phyloP scores from a whole-genome alignment of 257 asterid genomes.

The Cruciata laevipes region DNA sequence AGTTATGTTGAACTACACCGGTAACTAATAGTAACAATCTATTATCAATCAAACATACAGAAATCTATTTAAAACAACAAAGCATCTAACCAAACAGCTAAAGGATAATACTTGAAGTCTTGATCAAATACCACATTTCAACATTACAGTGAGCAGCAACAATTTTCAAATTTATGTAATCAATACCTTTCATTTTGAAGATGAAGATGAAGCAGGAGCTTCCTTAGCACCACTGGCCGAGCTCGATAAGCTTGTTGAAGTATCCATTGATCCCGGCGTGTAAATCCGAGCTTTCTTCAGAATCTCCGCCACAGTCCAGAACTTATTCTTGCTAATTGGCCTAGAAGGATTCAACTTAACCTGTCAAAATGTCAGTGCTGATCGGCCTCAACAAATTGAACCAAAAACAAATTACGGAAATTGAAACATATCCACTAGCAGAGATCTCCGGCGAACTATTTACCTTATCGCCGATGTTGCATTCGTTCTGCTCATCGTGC shows the following conservation, averaged over 20 bases:
- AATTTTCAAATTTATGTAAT: not conserved
- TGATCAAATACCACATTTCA: not conserved
- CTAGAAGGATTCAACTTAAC: slow-evolving; percentile 76
- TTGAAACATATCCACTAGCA: not conserved
- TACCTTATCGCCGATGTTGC: slow-evolving; percentile 79
- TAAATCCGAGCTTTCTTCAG: slow-evolving; percentile 72
- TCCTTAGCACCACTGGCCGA: not conserved
- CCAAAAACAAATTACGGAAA: not conserved
- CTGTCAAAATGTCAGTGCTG: slow-evolving; percentile 24
- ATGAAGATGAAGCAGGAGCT: not conserved
- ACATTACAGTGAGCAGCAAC: not conserved
- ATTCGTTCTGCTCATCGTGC: slow-evolving; percentile 60
- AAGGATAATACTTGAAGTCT: not conserved
- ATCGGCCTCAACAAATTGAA: not conserved
- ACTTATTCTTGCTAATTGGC: slow-evolving; percentile 77
- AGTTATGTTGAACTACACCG: not conserved
- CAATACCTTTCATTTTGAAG: not conserved
- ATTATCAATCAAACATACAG: not conserved
- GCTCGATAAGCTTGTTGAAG: slow-evolving; percentile 17
- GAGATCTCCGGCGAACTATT: slow-evolving; percentile 1
- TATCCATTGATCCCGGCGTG: slow-evolving; percentile 30
- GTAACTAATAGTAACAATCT: not conserved
- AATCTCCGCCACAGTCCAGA: slow-evolving; percentile 73
- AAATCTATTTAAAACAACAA: not conserved
- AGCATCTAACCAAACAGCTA: not conserved